Conservation (phyloP, 2,329 filamentous ascomycete genomes). For the Fusarium brevicatenulatum region DNA sequence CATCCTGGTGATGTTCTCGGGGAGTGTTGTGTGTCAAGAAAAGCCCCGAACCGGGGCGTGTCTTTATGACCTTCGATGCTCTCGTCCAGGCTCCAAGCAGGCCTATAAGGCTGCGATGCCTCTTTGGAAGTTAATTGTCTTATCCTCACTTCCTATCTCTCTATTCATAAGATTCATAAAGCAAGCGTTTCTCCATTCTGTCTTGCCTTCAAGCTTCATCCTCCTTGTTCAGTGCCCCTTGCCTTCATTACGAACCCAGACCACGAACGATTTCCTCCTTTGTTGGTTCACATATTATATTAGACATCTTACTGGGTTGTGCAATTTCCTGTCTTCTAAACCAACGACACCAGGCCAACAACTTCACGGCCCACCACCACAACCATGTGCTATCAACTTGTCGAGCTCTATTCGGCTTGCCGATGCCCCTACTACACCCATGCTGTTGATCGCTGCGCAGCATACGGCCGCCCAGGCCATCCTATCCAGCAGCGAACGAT, state of each 20-base stretch:
- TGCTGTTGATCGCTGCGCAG: constrained; percentile 82
- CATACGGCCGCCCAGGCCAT: constrained; percentile 80
- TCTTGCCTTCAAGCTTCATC: constrained; percentile 15
- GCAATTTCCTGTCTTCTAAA: constrained; percentile 9
- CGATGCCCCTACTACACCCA: constrained; percentile 90
- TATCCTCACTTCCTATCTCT: constrained; percentile 40
- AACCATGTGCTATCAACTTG: constrained; percentile 86
- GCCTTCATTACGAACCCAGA: neutral
- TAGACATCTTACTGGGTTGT: constrained; percentile 2
- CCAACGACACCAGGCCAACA: constrained; percentile 31
- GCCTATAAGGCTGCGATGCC: constrained; percentile 67
- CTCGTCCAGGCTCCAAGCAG: constrained; percentile 47
- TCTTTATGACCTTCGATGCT: constrained; percentile 27
- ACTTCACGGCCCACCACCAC: constrained; percentile 18
- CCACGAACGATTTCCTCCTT: constrained; percentile 8
- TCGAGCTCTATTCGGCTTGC: constrained; percentile 88
- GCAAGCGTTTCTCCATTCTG: constrained; percentile 19
- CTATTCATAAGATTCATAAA: constrained; percentile 30
- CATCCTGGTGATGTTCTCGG: constrained; percentile 31
- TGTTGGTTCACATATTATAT: constrained; percentile 4
- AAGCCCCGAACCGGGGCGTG: constrained; percentile 33
- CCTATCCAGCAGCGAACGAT: constrained; percentile 78
- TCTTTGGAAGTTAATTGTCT: constrained; percentile 48
- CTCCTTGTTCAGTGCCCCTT: constrained; percentile 10
- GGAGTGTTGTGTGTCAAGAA: constrained; percentile 24